Evolutionary conservation across 345 rosid genomes (phyloP), one percentile per base, ranked within the genome.

Genomic region (Rhizophora apiculata): DNA sequence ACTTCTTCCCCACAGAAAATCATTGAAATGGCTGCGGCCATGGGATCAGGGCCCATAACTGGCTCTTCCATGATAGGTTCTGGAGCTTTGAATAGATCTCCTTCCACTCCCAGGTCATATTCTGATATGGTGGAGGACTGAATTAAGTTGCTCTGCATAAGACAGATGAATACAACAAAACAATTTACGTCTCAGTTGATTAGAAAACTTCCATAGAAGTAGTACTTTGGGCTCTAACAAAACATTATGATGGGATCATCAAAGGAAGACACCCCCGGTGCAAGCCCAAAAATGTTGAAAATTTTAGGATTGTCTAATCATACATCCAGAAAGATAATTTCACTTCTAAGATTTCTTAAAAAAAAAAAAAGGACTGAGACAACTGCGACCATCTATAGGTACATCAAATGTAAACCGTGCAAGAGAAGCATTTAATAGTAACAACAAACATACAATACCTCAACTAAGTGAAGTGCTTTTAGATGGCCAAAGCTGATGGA

Each of bases 81-180:
- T 3, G 98, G 97, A 49, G 97, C 98, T 79, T 85, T 85, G 81
- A 96, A 96, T 16, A 96, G 76, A 80, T 92, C 97, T 64, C 96
- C 85, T 83, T 84, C 99, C 60, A 82, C 97, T 70, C 91, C 96
- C 22, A 92, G 74, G 83, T 96, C 91, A 76, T 89, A 92, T 63
- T 96, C 97, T 21, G 83, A 77, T 73, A 90, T 74, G 57, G 82
- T 80, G 34, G 89, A 80, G 48, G 74, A 69, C 73, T 66, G 84
- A 60, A 69, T 72, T 72, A 76, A 70, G 71, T 84, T 72, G 81
- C 73, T 85, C 89, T 83, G 68, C 74, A 79, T 74, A 73, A 68
- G 57, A 65, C 29, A 56, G 49, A 43, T 13, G 15, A 43, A 68
- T 43, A 69, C 39, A 36, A 21, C 56, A 16, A 18, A 69, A 63